Evolutionary conservation across 2,329 filamentous ascomycete genomes (phyloP).

Genomic region (Diaporthe sp.): DNA sequence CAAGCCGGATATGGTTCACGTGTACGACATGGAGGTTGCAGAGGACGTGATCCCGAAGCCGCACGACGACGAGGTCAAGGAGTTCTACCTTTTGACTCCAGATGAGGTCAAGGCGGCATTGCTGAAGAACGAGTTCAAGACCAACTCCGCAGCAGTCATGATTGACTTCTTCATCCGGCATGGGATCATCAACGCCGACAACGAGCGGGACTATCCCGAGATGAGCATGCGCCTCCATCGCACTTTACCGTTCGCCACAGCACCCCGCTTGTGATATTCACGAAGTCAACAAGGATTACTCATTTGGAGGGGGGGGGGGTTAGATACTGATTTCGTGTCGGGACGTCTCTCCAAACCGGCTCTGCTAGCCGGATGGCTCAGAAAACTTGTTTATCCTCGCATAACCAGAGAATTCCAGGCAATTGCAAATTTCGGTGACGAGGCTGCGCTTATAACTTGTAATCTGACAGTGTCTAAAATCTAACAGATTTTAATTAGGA

Average conservation of each 20-base stretch:
- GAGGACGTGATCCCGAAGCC: constrained; percentile 74
- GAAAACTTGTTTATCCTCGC: too few species aligned
- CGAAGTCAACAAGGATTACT: neutral
- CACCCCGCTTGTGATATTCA: neutral
- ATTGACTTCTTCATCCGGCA: constrained; percentile 87
- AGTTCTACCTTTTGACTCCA: constrained; percentile 78
- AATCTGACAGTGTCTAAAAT: too few species aligned
- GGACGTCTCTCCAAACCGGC: too few species aligned
- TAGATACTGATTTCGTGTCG: neutral
- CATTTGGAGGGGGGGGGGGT: neutral
- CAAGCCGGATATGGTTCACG: constrained; percentile 78
- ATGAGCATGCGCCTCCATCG: constrained; percentile 66
- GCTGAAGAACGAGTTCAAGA: constrained; percentile 81
- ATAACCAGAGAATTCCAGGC: too few species aligned
- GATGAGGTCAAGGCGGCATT: constrained; percentile 72
- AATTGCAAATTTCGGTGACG: too few species aligned
- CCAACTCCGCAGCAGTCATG: constrained; percentile 83
- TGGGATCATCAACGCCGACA: constrained; percentile 79
- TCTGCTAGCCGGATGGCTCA: too few species aligned
- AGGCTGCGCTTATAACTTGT: too few species aligned
- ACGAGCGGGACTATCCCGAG: constrained; percentile 79
- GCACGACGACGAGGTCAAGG: constrained; percentile 83
- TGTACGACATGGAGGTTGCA: constrained; percentile 76
- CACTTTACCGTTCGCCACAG: constrained; percentile 56
- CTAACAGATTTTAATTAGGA: neutral